Conservation (phyloP, 2,329 filamentous ascomycete species). For the Fusarium poae region DNA sequence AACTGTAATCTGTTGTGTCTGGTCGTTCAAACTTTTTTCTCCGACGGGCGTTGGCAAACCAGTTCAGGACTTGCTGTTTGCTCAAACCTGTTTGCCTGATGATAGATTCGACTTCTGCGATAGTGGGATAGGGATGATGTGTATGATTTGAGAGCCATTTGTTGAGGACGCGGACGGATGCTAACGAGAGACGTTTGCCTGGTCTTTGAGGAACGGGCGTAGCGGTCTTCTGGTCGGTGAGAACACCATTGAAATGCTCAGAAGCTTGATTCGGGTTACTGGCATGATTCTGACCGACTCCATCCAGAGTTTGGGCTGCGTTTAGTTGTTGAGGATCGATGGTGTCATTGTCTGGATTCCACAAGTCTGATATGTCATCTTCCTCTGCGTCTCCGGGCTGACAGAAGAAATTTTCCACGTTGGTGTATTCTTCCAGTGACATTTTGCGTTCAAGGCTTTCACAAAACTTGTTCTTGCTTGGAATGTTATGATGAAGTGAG, state of each 20-base stretch:
- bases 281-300: neutral
- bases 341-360: neutral
- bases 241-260: accelerated
- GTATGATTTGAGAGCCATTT: constrained; percentile 79
- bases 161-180: constrained; percentile 34
- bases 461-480: accelerated
- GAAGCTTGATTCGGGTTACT: accelerated
- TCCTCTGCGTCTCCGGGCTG: neutral
- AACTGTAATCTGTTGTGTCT: neutral
- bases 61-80: constrained; percentile 84
- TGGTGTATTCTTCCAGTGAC: accelerated
- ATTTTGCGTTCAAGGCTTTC: accelerated
- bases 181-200: constrained; percentile 34
- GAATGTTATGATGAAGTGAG: neutral
- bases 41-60: constrained; percentile 87
- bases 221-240: neutral
- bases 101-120: constrained; percentile 82
- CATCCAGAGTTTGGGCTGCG: too few species aligned
- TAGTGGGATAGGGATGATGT: constrained; percentile 84
- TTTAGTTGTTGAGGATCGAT: neutral
- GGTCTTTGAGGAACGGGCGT: constrained; percentile 6
- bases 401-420: accelerated
- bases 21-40: constrained; percentile 69
- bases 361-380: neutral
- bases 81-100: constrained; percentile 80